Evolutionary conservation across 805 yeast species (phyloP), one percentile per base, ranked within the genome.

Genomic region (Candida xyloterini): DNA sequence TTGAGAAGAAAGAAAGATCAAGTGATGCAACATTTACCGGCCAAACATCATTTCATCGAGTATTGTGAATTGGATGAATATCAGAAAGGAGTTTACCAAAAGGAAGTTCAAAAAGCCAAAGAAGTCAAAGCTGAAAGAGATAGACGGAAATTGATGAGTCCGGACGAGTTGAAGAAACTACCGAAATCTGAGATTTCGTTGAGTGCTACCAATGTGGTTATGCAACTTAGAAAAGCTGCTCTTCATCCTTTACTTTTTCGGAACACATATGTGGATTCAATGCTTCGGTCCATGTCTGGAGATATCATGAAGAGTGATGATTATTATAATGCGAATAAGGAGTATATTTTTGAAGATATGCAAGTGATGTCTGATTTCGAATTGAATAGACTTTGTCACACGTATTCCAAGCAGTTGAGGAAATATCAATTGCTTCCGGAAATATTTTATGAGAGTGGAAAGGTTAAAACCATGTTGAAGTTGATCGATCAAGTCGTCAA

Each of bases 301-400:
- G 79, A 73, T 18, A 90, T 93, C 33, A 80, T 86, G 83, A 70
- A 71, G 40, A 96, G 90, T 55, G 86, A 88, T 0, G 79, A 76
- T 38, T 93, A 93, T 62, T 50, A 46, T 3, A 78, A 79, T 41
- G 97, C 98, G 13, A 89, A 88, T 57, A 66, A 70, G 46, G 68
- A 76, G 28, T 93, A 73, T 55, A 90, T 93, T 43, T 78, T 58
- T 55, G 99, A 93, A 66, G 99, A 93, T 61, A 90, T 93, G 98
- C 79, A 79, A 58, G 87, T 84, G 10, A 88, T 93, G 97, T 75
- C 86, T 7, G 99, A 93, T 67, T 85, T 76, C 59, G 99, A 93
- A 64, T 69, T 93, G 36, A 81, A 89, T 55, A 67, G 69, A 13
- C 66, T 93, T 38, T 88, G 97, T 59, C 67, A 67, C 30, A 78